Conservation (phyloP, 1,284 basidiomycete species). For the Meira nashicola region DNA sequence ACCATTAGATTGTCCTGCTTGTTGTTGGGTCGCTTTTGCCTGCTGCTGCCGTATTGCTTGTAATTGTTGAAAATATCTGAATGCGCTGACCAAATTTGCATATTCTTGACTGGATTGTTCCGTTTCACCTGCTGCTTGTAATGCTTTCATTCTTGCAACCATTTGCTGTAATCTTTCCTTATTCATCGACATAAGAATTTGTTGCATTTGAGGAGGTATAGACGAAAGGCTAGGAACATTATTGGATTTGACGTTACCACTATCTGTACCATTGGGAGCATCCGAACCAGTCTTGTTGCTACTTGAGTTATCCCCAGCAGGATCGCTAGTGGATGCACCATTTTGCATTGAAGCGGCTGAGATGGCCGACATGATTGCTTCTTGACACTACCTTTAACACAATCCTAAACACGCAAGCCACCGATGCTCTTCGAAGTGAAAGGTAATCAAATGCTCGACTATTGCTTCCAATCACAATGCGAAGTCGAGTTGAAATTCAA, state of each 20-base stretch:
- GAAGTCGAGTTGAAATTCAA: no score
- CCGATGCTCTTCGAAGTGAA: no score
- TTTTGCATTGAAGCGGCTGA: not conserved
- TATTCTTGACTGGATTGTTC: slow-evolving; percentile 53
- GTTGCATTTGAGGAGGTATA: slow-evolving; percentile 31
- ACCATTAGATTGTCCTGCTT: not conserved
- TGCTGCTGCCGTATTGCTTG: slow-evolving; percentile 46
- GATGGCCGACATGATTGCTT: not conserved
- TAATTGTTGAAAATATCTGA: slow-evolving; percentile 49
- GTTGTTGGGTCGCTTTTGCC: slow-evolving; percentile 22
- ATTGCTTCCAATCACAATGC: no score
- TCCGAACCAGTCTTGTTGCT: not conserved
- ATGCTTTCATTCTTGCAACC: slow-evolving; percentile 52
- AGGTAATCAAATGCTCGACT: no score
- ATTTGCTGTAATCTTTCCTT: slow-evolving; percentile 45
- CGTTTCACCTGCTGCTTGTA: slow-evolving; percentile 52
- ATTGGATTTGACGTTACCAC: not conserved
- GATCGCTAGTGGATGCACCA: not conserved
- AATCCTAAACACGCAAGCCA: not conserved
- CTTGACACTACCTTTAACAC: not conserved
- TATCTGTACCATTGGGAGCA: not conserved
- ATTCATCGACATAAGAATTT: slow-evolving; percentile 47
- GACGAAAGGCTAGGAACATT: not conserved
- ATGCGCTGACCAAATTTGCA: slow-evolving; percentile 46
- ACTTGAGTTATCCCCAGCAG: not conserved